Percentiles rank a stretch among this genome's conserved stretches.
Evolutionary conservation across 1,139 yeast species (phyloP).

Genomic region (Starmera stellimalicola): DNA sequence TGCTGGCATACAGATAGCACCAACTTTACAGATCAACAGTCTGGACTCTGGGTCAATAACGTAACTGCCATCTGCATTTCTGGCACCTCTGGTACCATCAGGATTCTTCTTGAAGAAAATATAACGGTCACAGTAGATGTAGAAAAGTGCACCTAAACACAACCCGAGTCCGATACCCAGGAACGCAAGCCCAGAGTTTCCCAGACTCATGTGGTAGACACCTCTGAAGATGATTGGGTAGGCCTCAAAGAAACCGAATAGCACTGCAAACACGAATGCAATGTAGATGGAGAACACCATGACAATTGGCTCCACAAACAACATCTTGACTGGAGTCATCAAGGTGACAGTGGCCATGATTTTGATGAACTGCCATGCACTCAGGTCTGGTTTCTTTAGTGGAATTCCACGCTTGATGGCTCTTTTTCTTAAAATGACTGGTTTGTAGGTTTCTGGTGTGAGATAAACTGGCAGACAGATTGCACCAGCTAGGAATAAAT

Average conservation of each 20-base stretch:
- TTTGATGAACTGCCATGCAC: slow-evolving; percentile 24
- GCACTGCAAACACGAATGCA: slow-evolving; percentile 65
- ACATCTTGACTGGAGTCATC: slow-evolving; percentile 55
- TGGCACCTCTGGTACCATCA: slow-evolving; percentile 52
- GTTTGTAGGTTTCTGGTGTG: slow-evolving; percentile 66
- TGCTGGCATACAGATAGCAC: slow-evolving; percentile 56
- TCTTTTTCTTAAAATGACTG: slow-evolving; percentile 44
- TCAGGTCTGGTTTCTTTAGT: slow-evolving; percentile 26
- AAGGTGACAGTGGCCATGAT: slow-evolving; percentile 36
- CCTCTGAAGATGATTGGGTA: slow-evolving; percentile 65
- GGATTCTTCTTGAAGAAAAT: slow-evolving; percentile 46
- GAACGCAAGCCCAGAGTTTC: slow-evolving; percentile 59
- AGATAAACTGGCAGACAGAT: slow-evolving; percentile 45
- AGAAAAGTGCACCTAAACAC: slow-evolving; percentile 40
- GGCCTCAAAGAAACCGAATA: slow-evolving; percentile 73
- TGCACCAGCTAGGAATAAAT: slow-evolving; percentile 63
- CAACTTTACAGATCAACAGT: slow-evolving; percentile 39
- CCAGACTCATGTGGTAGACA: slow-evolving; percentile 45
- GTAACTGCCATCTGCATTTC: slow-evolving; percentile 46
- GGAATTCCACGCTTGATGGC: slow-evolving; percentile 51
- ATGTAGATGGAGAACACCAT: slow-evolving; percentile 55
- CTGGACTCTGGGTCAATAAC: slow-evolving; percentile 38
- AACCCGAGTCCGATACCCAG: slow-evolving; percentile 64
- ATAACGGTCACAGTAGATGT: slow-evolving; percentile 37
- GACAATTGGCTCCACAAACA: slow-evolving; percentile 61